Evolutionary conservation across 2,329 filamentous ascomycete genomes (phyloP).

Genomic region (Tricladium varicosporioides): DNA sequence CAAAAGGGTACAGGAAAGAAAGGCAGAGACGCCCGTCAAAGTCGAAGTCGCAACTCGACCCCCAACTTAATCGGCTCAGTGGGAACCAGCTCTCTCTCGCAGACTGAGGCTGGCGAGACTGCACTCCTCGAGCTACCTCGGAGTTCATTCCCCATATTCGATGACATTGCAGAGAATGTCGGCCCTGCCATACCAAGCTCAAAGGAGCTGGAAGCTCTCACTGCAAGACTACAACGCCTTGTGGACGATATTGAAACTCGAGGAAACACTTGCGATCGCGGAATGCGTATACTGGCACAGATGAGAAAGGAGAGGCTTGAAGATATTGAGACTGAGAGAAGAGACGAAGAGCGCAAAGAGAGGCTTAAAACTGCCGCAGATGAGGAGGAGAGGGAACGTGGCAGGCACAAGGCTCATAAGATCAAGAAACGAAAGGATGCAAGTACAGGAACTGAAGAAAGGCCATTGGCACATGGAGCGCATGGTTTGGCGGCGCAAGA

Average conservation of each 20-base stretch:
- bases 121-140: slow-evolving; percentile 66
- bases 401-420: slow-evolving; percentile 55
- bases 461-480: slow-evolving; percentile 58
- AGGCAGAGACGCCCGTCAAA: slow-evolving; percentile 58
- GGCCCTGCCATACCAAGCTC: slow-evolving; percentile 60
- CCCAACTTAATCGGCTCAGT: slow-evolving; percentile 47
- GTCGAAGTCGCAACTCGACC: slow-evolving; percentile 75
- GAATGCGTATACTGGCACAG: slow-evolving; percentile 68
- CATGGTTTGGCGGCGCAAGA: slow-evolving; percentile 64
- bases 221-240: slow-evolving; percentile 62
- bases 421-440: slow-evolving; percentile 77
- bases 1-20: slow-evolving; percentile 68
- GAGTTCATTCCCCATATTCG: slow-evolving; percentile 59
- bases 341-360: slow-evolving; percentile 44
- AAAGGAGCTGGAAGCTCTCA: slow-evolving; percentile 61
- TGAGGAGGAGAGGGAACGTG: slow-evolving; percentile 46
- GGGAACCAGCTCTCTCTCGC: slow-evolving; percentile 39
- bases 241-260: slow-evolving; percentile 66
- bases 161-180: slow-evolving; percentile 66
- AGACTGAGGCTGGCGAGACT: slow-evolving; percentile 51
- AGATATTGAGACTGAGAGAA: slow-evolving; percentile 45
- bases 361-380: slow-evolving; percentile 42
- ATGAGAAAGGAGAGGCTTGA: slow-evolving; percentile 62
- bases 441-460: slow-evolving; percentile 57
- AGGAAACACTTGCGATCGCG: slow-evolving; percentile 66